Evolutionary conservation across 73 alveolate species (phyloP).

Genomic region (Stentor coeruleus): DNA sequence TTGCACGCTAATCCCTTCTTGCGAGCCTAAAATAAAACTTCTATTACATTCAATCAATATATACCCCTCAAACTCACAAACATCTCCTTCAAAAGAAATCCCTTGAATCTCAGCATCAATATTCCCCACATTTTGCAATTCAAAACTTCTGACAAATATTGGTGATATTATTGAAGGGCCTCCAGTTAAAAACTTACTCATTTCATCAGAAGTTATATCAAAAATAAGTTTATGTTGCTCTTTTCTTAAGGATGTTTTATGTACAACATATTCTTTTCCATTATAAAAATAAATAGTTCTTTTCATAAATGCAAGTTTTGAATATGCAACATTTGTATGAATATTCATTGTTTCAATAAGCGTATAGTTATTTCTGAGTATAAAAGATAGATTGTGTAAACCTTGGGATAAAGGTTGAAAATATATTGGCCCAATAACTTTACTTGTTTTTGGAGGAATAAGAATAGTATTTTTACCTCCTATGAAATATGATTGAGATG

Average conservation of each 20-base stretch:
- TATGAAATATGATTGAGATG: neutral
- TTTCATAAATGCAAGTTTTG: neutral
- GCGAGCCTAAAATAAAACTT: neutral
- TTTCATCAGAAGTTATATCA: neutral
- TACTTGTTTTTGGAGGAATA: neutral
- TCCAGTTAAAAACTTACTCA: neutral
- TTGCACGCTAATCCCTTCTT: neutral
- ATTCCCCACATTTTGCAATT: neutral
- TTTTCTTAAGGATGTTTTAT: neutral
- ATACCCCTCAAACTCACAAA: neutral
- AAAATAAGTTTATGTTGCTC: neutral
- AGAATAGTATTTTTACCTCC: neutral
- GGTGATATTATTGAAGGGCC: neutral
- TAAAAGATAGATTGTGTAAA: neutral
- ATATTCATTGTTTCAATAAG: too few species aligned
- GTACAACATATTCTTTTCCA: neutral
- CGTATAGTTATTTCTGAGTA: neutral
- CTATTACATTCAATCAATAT: neutral
- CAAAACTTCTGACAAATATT: neutral
- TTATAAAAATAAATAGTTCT: neutral
- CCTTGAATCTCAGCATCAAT: neutral
- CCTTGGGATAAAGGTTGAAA: neutral
- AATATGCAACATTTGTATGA: neutral
- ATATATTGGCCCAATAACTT: neutral
- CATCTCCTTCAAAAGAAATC: neutral